phyloP scores from a whole-genome alignment of 1,139 yeast genomes.

The Taphrina communis region DNA sequence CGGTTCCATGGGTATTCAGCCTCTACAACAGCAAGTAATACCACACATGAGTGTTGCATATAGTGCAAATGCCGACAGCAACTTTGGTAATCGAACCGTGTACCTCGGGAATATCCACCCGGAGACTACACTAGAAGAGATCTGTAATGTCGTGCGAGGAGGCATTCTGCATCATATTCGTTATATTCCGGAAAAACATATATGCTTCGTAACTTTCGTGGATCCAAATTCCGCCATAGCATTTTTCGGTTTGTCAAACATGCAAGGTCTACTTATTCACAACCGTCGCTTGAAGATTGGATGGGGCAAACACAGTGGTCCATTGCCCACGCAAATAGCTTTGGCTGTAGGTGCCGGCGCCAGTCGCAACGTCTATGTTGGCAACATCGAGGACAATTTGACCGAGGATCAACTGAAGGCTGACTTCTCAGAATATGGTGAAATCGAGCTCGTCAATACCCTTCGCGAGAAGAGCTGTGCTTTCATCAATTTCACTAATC shows the following conservation, averaged over 20 bases:
- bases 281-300: slow-evolving; percentile 84
- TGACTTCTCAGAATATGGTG: slow-evolving; percentile 84
- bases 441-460: slow-evolving; percentile 90
- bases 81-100: slow-evolving; percentile 88
- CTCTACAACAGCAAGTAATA: slow-evolving; percentile 8
- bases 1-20: slow-evolving; percentile 28
- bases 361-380: slow-evolving; percentile 86
- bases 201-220: slow-evolving; percentile 89
- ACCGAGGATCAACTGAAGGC: slow-evolving; percentile 68
- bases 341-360: slow-evolving; percentile 94
- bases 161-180: slow-evolving; percentile 72
- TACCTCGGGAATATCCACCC: slow-evolving; percentile 87
- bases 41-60: slow-evolving; percentile 12
- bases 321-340: slow-evolving; percentile 77
- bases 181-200: slow-evolving; percentile 77
- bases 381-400: slow-evolving; percentile 65
- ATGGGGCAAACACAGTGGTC: slow-evolving; percentile 97
- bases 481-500: slow-evolving; percentile 86
- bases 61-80: slow-evolving; percentile 48
- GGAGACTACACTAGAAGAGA: slow-evolving; percentile 84
- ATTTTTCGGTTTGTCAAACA: slow-evolving; percentile 84
- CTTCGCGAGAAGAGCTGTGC: slow-evolving; percentile 86
- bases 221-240: slow-evolving; percentile 94
- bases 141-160: slow-evolving; percentile 92
- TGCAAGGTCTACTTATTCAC: slow-evolving; percentile 81